phyloP scores from a whole-genome alignment of 1,139 yeast genomes.

The Hemisphaericaspora lyxosophila region DNA sequence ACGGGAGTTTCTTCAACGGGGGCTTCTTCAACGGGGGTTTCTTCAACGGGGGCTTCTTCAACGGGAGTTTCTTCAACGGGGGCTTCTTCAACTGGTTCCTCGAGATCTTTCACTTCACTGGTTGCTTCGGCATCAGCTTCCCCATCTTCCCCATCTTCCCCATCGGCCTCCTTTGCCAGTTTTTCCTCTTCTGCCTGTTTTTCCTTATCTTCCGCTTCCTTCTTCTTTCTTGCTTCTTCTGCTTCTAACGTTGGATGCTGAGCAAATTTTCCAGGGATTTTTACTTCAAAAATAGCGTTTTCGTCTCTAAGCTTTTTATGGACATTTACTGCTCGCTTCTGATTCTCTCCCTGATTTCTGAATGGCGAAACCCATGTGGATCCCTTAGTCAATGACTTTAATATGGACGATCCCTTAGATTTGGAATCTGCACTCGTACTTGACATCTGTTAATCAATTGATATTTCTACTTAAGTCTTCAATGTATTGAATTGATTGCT shows the following conservation, averaged over 20 bases:
- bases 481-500: not conserved
- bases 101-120: constrained; percentile 3
- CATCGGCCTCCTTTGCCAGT: constrained; percentile 10
- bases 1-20: not conserved
- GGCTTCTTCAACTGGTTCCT: constrained; percentile 1
- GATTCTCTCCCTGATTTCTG: constrained; percentile 28
- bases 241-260: constrained; percentile 43
- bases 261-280: constrained; percentile 43
- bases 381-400: constrained; percentile 40
- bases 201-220: constrained; percentile 19
- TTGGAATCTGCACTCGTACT: constrained; percentile 9
- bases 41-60: not conserved
- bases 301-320: constrained; percentile 36
- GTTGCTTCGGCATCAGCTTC: constrained; percentile 10
- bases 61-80: not conserved
- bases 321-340: constrained; percentile 25
- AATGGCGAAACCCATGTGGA: constrained; percentile 55
- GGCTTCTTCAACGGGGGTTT: not conserved
- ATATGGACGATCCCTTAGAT: constrained; percentile 16
- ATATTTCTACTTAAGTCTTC: not conserved
- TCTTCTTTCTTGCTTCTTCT: constrained; percentile 22
- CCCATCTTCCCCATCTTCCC: constrained; percentile 14
- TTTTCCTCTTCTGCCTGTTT: constrained; percentile 15
- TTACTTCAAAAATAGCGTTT: constrained; percentile 34
- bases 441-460: constrained; percentile 5